Base-by-base conservation (phyloP, 495 filamentous ascomycete genomes). In the Xylaria flabelliformis region DNA sequence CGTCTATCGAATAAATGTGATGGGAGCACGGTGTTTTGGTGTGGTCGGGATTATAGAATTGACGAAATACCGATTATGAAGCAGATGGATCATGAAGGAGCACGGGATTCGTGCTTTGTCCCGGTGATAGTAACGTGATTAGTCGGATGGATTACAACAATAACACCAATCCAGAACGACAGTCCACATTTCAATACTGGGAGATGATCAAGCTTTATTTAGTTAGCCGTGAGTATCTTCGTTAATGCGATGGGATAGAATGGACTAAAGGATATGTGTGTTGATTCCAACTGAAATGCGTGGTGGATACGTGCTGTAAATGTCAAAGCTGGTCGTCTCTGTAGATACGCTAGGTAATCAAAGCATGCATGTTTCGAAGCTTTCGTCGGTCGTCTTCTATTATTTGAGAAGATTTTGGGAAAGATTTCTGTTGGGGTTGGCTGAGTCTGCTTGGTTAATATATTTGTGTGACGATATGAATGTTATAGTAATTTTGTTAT, bases 11-110 rank as follows among this genome's bases (percentile, higher is more conserved):
- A 67, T 65, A 6, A 29, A 34, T 3, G 63, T 44, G 13, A 44
- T 19, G 7, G 21, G 63, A 19, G n/a, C 19, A 34, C 13, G 26
- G 63, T 34, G 63, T 65, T 29, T 65, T 50, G 42, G 63, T n/a
- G 63, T 34, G 15, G 26, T 50, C 7, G 42, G 17, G 19, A 9
- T 36, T 34, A 44, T 65, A 65, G 63, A 50, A 65, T n/a, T 26
- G 26, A 26, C 12, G 26, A 32, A 34, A 17, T 26, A 34, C 29
- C 42, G 17, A 44, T 50, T 29, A 65, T 34, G 63, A 65, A 21
- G 42, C 17, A 21, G 36, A 65, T 64, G 62, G n/a, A 61, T 61
- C 24, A 48, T 48, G 62, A 64, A 19, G 42, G 13, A 34, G 26
- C 42, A 50, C 21, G 63, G 13, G 15, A 63, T 21, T 41, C 39